phyloP scores from a whole-genome alignment of 2,329 filamentous ascomycete genomes.

The Aspergillus tubingensis region DNA sequence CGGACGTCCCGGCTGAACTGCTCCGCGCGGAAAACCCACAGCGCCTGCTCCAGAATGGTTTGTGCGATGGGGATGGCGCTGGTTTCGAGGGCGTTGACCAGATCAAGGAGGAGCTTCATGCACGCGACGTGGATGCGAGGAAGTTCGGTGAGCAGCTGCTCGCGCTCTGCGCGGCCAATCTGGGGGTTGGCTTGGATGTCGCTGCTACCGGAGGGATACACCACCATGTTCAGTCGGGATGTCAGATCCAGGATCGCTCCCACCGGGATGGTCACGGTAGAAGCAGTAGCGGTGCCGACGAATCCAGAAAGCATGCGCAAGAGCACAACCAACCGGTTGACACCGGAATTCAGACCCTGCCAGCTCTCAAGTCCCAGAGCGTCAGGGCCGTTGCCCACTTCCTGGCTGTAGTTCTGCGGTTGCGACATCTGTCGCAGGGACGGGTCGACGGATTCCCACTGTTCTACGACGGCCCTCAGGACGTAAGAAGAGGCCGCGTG shows the following conservation, averaged over 20 bases:
- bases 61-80: conserved; percentile 62
- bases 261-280: conserved; percentile 66
- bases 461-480: conserved; percentile 76
- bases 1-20: conserved; percentile 57
- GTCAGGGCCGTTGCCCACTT: conserved; percentile 42
- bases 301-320: conserved; percentile 66
- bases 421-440: conserved; percentile 33
- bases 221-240: conserved; percentile 68
- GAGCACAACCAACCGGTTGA: conserved; percentile 67
- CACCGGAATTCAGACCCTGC: conserved; percentile 73
- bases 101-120: conserved; percentile 61
- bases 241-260: conserved; percentile 69
- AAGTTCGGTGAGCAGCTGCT: conserved; percentile 72
- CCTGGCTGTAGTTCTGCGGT: conserved; percentile 38
- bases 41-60: conserved; percentile 68
- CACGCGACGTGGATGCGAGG: conserved; percentile 73
- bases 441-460: conserved; percentile 71
- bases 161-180: conserved; percentile 76
- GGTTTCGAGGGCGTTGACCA: conserved; percentile 61
- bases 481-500: conserved; percentile 75
- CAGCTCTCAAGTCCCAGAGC: conserved; percentile 63
- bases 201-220: conserved; percentile 52
- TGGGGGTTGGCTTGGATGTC: conserved; percentile 68
- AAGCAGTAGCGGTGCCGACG: conserved; percentile 65
- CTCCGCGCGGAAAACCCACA: conserved; percentile 67